phyloP scores from a whole-genome alignment of 345 rosid genomes.

The Isatis tinctoria region DNA sequence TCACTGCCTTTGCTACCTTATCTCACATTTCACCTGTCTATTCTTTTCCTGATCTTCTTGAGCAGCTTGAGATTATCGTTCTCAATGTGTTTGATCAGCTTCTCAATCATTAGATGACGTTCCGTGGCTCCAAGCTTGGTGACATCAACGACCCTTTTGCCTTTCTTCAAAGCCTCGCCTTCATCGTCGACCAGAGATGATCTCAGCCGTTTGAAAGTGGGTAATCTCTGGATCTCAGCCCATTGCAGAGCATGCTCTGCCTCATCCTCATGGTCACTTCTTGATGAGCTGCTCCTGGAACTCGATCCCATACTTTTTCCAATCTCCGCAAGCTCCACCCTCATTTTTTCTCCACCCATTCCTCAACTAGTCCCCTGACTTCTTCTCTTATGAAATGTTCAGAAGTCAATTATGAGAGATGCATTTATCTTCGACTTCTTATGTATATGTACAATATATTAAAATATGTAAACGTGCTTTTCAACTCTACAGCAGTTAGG shows the following conservation, averaged over 20 bases:
- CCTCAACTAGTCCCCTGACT: background rate
- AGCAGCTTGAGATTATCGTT: constrained; percentile 60
- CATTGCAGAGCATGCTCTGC: constrained; percentile 49
- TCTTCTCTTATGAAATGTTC: background rate
- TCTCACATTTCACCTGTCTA: constrained; percentile 41
- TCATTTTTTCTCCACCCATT: constrained; percentile 32
- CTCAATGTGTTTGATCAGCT: constrained; percentile 61
- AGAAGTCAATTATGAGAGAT: background rate
- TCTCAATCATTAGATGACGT: constrained; percentile 51
- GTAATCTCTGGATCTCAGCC: constrained; percentile 69
- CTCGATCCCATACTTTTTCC: constrained; percentile 53
- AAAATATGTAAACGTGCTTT: background rate
- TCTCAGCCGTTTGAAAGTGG: constrained; percentile 55
- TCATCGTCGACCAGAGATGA: constrained; percentile 42
- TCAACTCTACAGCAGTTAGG: background rate
- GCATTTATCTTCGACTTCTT: background rate
- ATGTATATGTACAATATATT: background rate
- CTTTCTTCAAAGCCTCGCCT: constrained; percentile 1
- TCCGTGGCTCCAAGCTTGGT: constrained; percentile 55
- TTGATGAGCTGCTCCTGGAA: constrained; percentile 37
- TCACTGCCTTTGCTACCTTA: background rate
- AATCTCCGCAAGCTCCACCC: constrained; percentile 45
- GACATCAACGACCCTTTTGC: constrained; percentile 44
- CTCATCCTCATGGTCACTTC: constrained; percentile 26
- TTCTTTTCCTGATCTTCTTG: constrained; percentile 44